Conservation (phyloP, 2,329 filamentous ascomycete genomes). For the Phyllosticta citrichinensis region DNA sequence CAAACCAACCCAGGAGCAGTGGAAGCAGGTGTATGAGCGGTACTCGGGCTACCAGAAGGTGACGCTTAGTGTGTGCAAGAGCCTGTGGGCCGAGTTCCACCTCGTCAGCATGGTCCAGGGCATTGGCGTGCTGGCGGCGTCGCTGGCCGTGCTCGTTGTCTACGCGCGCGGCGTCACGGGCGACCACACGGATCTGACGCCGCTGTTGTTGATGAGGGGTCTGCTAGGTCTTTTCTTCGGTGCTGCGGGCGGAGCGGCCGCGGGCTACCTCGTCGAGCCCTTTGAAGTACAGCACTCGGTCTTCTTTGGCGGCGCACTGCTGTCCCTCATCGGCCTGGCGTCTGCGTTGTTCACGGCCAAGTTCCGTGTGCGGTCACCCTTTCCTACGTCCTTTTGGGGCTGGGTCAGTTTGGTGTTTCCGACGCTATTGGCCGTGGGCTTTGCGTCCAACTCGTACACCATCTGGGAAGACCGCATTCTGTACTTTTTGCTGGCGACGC, state of each 20-base stretch:
- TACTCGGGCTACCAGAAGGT: conserved; percentile 67
- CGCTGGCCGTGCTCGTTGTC: conserved; percentile 58
- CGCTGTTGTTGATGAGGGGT: conserved; percentile 42
- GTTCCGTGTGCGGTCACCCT: conserved; percentile 38
- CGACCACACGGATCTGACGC: conserved; percentile 44
- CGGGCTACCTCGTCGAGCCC: conserved; percentile 33
- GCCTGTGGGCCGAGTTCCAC: conserved; percentile 87
- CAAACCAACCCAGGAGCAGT: conserved; percentile 26
- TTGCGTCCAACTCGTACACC: conserved; percentile 95
- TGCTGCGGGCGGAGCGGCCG: conserved; percentile 29
- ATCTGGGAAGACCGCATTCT: conserved; percentile 98
- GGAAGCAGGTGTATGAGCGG: conserved; percentile 40
- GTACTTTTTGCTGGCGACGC: conserved; percentile 81
- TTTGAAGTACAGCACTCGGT: conserved; percentile 30
- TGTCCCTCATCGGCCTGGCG: conserved; percentile 29
- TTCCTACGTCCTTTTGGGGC: conserved; percentile 77
- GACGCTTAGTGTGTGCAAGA: conserved; percentile 69
- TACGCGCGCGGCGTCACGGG: conserved; percentile 55
- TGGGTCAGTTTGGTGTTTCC: conserved; percentile 75
- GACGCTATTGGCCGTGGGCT: conserved; percentile 79
- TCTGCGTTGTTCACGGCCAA: conserved; percentile 33
- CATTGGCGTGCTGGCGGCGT: conserved; percentile 57
- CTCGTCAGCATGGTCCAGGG: conserved; percentile 76
- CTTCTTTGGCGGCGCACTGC: conserved; percentile 31
- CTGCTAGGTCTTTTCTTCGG: conserved; percentile 40